Base-by-base conservation (phyloP, 176 grass and related monocot species). In the Aegilops bicornis region DNA sequence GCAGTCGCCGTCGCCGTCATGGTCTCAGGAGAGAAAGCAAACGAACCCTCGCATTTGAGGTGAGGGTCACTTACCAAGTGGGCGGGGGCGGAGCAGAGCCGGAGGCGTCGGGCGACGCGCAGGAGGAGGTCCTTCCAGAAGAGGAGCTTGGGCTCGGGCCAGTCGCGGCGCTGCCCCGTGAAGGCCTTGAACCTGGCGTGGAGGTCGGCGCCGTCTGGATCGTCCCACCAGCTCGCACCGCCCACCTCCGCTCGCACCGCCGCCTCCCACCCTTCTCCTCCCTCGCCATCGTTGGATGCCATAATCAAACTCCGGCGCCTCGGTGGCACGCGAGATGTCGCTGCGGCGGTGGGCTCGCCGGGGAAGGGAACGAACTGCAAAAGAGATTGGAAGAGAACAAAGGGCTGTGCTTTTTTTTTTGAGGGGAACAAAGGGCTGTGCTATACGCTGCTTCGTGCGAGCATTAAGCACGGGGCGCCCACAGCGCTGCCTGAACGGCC, bases 111-210 rank as follows among this genome's bases (percentile, higher is more conserved):
- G 22, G 81, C 84, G 73, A 95, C 84, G 61, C 89, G 85, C 77
- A 95, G 71, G 60, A 95, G 29, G 50, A 95, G 84, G 65, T 87
- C 73, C 81, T 90, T 91, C 93, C 91, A 95, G 88, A 91, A 93
- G 72, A 87, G 81, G 69, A 95, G 76, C 81, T 73, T 91, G 71
- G 89, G 66, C 42, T 87, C 84, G 40, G 86, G 54, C 89, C 94
- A 95, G 86, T 93, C 89, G 62, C 90, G 7, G 30, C 89, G 80
- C 91, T 95, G 89, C 43, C 91, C 93, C 72, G 88, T 93, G 89
- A 95, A 95, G 61, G 89, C 91, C 77, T 95, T 95, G 91, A 95
- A 93, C 89, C 24, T 84, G 82, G 86, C 68, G 77, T 84, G 93
- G 84, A 84, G 81, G 35, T 83, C 87, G 32, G 2, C 81, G 79